Conservation (phyloP, 1,284 basidiomycete species). For the Rhodotorula mucilaginosa region DNA sequence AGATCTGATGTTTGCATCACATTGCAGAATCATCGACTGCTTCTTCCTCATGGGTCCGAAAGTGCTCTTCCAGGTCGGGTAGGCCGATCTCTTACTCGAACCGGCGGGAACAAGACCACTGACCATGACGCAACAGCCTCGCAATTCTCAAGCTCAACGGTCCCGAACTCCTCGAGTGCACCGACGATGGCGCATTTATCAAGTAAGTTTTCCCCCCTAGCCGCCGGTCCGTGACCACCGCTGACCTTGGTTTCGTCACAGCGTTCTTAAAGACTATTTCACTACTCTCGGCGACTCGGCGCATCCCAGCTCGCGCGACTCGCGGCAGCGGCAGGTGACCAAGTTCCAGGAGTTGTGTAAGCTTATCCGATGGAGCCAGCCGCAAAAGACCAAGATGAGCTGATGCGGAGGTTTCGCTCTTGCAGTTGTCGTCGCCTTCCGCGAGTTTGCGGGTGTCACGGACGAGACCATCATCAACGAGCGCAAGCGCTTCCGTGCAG, state of each 20-base stretch:
- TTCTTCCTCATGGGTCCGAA: constrained; percentile 96
- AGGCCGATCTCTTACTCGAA: rapidly evolving
- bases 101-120: no score
- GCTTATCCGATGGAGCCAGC: background rate
- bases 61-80: constrained; percentile 96
- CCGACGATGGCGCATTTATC: constrained; percentile 96
- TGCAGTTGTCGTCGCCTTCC: constrained; percentile 75
- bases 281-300: constrained; percentile 89
- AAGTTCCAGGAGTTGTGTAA: constrained; percentile 85
- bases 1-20: no score
- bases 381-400: no score
- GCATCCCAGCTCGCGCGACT: constrained; percentile 83
- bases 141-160: constrained; percentile 99
- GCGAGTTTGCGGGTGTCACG: constrained; percentile 90
- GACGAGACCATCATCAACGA: constrained; percentile 91
- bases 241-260: constrained; percentile 45
- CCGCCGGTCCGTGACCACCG: background rate
- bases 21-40: constrained; percentile 77
- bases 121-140: constrained; percentile 45
- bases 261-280: constrained; percentile 93
- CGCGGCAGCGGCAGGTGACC: constrained; percentile 88
- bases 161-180: constrained; percentile 86
- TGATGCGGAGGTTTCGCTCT: no score
- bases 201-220: constrained; percentile 56
- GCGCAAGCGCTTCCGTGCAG: constrained; percentile 78